Conservation (phyloP, 1,139 yeast species). For the Taiozyma sp. region DNA sequence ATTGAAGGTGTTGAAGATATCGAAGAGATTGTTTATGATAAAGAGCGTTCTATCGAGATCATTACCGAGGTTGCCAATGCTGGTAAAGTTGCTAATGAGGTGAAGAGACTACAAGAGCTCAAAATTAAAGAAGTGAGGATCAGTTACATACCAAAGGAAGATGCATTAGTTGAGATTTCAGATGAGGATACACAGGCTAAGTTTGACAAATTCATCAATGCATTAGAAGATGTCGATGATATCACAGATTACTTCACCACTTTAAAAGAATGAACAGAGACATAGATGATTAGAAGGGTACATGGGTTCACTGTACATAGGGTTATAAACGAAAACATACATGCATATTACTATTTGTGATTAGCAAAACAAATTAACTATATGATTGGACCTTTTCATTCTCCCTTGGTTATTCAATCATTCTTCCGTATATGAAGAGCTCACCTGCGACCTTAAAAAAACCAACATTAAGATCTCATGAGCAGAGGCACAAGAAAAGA, state of each 20-base stretch:
- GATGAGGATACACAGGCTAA: slow-evolving; percentile 46
- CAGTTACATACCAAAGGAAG: slow-evolving; percentile 60
- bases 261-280: slow-evolving; percentile 15
- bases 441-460: background rate
- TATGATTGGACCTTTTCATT: background rate
- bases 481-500: background rate
- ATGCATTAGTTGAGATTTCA: slow-evolving; percentile 48
- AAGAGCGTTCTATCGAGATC: slow-evolving; percentile 29
- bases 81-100: slow-evolving; percentile 50
- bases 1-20: slow-evolving; percentile 76
- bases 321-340: background rate
- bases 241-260: slow-evolving; percentile 72
- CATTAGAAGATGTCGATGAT: slow-evolving; percentile 72
- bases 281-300: background rate
- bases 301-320: background rate
- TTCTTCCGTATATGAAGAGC: background rate
- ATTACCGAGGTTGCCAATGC: slow-evolving; percentile 61
- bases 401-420: background rate
- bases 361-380: background rate
- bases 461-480: background rate
- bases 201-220: slow-evolving; percentile 51
- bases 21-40: slow-evolving; percentile 40
- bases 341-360: background rate
- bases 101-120: slow-evolving; percentile 46
- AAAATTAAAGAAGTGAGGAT: slow-evolving; percentile 66